A percentile compares a stretch with the other conserved stretches of the same genome.
These are phyloP conservation scores for Nosema muscidifuracis DNA, from an alignment of 371 early-diverging fungal species.

Conservation along the genomic window DNA sequence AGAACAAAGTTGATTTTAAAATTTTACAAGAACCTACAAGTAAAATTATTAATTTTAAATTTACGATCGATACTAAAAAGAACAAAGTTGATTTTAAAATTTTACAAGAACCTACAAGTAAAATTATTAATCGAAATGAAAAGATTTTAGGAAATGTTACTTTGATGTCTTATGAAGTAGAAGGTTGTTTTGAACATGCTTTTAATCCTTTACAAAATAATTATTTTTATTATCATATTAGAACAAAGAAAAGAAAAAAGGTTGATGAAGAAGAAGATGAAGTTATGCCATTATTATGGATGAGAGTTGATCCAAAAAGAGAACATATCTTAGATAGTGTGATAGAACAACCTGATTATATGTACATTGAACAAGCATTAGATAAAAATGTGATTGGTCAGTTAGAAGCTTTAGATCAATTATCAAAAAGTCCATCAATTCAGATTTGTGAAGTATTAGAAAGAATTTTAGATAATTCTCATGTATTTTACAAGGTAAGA, in stretches of 20 bases:
- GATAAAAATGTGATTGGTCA: slow-evolving; percentile 90
- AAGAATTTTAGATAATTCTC: slow-evolving; percentile 68
- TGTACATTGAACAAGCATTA: slow-evolving; percentile 86
- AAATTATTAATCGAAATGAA: slow-evolving; percentile 47
- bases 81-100: too few species aligned
- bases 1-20: too few species aligned
- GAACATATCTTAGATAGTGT: slow-evolving; percentile 78
- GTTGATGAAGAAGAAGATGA: slow-evolving; percentile 57
- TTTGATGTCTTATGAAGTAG: slow-evolving; percentile 59
- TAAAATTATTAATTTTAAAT: too few species aligned
- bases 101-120: too few species aligned
- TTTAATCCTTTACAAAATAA: slow-evolving; percentile 32
- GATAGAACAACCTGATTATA: slow-evolving; percentile 83
- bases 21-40: too few species aligned
- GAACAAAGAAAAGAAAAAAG: slow-evolving; percentile 52
- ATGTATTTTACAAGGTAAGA: slow-evolving; percentile 69
- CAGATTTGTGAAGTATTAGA: slow-evolving; percentile 46
- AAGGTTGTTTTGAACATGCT: slow-evolving; percentile 60
- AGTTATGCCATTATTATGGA: slow-evolving; percentile 76
- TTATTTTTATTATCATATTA: slow-evolving; percentile 52
- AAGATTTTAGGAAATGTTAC: slow-evolving; percentile 35
- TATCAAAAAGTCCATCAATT: slow-evolving; percentile 29
- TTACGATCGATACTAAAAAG: too few species aligned
- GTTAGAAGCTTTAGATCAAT: slow-evolving; percentile 66
- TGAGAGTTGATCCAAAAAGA: slow-evolving; percentile 84